Conservation (phyloP, 1,139 yeast genomes). For the Lodderomyces beijingensis region DNA sequence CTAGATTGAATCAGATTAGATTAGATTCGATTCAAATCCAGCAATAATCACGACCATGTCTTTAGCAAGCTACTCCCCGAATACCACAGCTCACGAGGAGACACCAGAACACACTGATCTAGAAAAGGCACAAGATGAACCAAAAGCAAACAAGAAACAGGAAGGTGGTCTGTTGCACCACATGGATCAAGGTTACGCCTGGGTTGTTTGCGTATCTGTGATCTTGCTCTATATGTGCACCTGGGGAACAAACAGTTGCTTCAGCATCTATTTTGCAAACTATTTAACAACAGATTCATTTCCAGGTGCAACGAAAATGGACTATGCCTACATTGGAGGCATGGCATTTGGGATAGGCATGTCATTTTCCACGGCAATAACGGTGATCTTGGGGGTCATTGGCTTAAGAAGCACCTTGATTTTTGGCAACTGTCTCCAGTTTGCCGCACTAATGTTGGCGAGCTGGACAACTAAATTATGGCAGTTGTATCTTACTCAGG, state of each 20-base stretch:
- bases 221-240: constrained; percentile 42
- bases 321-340: constrained; percentile 41
- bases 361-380: constrained; percentile 35
- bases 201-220: constrained; percentile 41
- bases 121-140: too few relatives aligned
- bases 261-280: constrained; percentile 48
- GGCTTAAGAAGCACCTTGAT: constrained; percentile 37
- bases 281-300: constrained; percentile 34
- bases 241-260: constrained; percentile 48
- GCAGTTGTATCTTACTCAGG: constrained; percentile 52
- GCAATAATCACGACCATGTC: too few relatives aligned
- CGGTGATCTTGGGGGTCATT: constrained; percentile 32
- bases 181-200: constrained; percentile 47
- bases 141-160: too few relatives aligned
- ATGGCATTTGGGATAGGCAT: constrained; percentile 33
- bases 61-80: too few relatives aligned
- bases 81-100: constrained; percentile 1
- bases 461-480: constrained; percentile 47
- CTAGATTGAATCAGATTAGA: too few relatives aligned
- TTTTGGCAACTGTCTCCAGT: constrained; percentile 45
- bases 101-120: neutral
- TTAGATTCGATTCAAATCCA: too few relatives aligned
- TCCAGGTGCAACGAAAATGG: constrained; percentile 38
- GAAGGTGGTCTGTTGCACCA: too few relatives aligned
- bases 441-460: constrained; percentile 50